Percentiles rank a stretch among this genome's conserved stretches.
These are phyloP conservation scores for Backusella circina DNA, from an alignment of 192 early-diverging fungal genomes.

Conservation along the genomic window DNA sequence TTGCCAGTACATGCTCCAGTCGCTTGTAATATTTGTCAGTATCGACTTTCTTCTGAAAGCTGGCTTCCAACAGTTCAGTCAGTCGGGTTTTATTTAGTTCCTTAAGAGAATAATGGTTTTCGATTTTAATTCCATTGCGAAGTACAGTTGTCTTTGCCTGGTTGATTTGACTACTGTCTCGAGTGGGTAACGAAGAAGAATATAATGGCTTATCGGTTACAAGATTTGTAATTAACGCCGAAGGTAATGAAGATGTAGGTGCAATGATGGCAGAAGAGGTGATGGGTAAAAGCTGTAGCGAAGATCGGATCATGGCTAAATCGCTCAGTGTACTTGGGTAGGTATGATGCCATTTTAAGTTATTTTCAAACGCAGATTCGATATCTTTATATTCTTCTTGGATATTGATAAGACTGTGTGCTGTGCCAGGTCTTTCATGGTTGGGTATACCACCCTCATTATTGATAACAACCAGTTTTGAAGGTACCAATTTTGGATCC, in stretches of 20 bases:
- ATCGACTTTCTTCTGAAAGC: conserved; percentile 67
- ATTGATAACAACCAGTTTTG: conserved; percentile 68
- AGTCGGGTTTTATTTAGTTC: conserved; percentile 54
- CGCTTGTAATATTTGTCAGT: conserved; percentile 55
- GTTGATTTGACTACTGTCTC: conserved; percentile 24
- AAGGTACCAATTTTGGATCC: conserved; percentile 34
- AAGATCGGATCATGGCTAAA: conserved; percentile 60
- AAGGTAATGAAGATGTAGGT: conserved; percentile 39
- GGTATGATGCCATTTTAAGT: conserved; percentile 27
- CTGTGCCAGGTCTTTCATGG: conserved; percentile 42
- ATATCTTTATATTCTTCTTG: conserved; percentile 71
- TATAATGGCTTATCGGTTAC: conserved; percentile 76
- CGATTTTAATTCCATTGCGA: conserved; percentile 71
- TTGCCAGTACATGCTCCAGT: conserved; percentile 43
- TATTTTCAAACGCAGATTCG: conserved; percentile 25
- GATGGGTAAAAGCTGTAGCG: conserved; percentile 65
- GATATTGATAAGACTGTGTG: conserved; percentile 77
- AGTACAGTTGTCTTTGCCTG: conserved; percentile 68
- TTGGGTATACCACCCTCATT: conserved; percentile 62
- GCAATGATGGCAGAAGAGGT: conserved; percentile 79
- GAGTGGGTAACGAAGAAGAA: conserved; percentile 50
- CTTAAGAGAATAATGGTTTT: conserved; percentile 47
- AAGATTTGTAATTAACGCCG: conserved; percentile 62
- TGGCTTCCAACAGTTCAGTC: conserved; percentile 63
- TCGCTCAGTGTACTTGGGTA: conserved; percentile 35